These are phyloP conservation scores for Dioscorea alata DNA, from an alignment of 106 monocot genomes.

Conservation along the genomic window DNA sequence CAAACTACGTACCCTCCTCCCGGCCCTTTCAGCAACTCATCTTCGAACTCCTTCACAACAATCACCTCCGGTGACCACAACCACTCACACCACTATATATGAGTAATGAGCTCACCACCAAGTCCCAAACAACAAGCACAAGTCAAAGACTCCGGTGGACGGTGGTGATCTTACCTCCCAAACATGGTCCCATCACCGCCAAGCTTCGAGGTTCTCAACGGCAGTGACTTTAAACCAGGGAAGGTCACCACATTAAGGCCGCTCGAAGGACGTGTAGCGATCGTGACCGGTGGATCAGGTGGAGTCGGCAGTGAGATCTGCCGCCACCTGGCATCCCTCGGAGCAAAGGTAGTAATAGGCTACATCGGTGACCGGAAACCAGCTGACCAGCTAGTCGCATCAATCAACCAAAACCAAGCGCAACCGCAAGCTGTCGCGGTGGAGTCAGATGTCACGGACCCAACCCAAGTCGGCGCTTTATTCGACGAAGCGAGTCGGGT, in stretches of 20 bases:
- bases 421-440: conserved; percentile 18
- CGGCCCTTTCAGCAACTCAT: too few species aligned
- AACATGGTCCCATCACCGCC: too few species aligned
- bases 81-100: too few species aligned
- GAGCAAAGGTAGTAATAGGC: conserved; percentile 21
- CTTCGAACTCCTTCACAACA: too few species aligned
- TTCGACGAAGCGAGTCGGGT: conserved; percentile 16
- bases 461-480: conserved; percentile 11
- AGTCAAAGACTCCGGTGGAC: too few species aligned
- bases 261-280: conserved; percentile 18
- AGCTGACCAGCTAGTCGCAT: conserved; percentile 13
- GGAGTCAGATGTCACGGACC: conserved; percentile 18
- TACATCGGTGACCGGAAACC: conserved; percentile 20
- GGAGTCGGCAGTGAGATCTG: conserved; percentile 26
- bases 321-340: conserved; percentile 26
- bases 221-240: neutral
- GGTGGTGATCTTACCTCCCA: too few species aligned
- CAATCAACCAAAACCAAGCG: conserved; percentile 11
- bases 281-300: conserved; percentile 32
- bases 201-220: neutral
- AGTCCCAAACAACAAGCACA: too few species aligned
- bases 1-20: too few species aligned
- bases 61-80: too few species aligned
- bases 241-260: neutral
- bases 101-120: too few species aligned